A percentile compares a stretch with the other conserved stretches of the same genome.
Evolutionary conservation across 176 grass and related monocot species (phyloP).

Genomic region (Panicum miliaceum): DNA sequence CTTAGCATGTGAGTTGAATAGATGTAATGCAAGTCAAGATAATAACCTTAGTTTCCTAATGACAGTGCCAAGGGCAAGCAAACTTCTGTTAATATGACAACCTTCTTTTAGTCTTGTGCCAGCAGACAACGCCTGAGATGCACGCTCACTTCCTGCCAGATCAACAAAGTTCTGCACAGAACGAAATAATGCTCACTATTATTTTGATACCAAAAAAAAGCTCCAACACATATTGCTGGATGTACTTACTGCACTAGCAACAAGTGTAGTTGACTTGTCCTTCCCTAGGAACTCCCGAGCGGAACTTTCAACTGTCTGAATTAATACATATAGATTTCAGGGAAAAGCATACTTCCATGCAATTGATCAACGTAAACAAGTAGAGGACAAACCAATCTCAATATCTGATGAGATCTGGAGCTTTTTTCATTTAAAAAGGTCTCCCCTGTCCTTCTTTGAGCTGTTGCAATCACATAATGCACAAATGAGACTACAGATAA

Average conservation of each 20-base stretch:
- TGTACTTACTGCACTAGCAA: slow-evolving; percentile 78
- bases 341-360: neutral
- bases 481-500: slow-evolving; percentile 39
- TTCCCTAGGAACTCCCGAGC: slow-evolving; percentile 75
- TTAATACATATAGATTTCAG: slow-evolving; percentile 27
- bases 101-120: slow-evolving; percentile 95
- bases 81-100: slow-evolving; percentile 92
- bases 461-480: slow-evolving; percentile 50
- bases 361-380: slow-evolving; percentile 30
- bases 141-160: slow-evolving; percentile 94
- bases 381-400: slow-evolving; percentile 79
- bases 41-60: slow-evolving; percentile 85
- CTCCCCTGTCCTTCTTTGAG: slow-evolving; percentile 86
- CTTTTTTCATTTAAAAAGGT: slow-evolving; percentile 91
- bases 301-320: slow-evolving; percentile 90
- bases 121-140: slow-evolving; percentile 75
- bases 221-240: slow-evolving; percentile 1
- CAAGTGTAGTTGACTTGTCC: slow-evolving; percentile 82
- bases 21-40: slow-evolving; percentile 35
- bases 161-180: slow-evolving; percentile 89
- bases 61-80: slow-evolving; percentile 85
- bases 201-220: neutral
- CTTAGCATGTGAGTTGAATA: slow-evolving; percentile 19
- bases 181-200: slow-evolving; percentile 6
- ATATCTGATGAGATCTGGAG: slow-evolving; percentile 95